A percentile compares a stretch with the other conserved stretches of the same genome.
These are phyloP conservation scores for Plasmodium yoelii DNA, from an alignment of 169 alveolate species.

Conservation along the genomic window DNA sequence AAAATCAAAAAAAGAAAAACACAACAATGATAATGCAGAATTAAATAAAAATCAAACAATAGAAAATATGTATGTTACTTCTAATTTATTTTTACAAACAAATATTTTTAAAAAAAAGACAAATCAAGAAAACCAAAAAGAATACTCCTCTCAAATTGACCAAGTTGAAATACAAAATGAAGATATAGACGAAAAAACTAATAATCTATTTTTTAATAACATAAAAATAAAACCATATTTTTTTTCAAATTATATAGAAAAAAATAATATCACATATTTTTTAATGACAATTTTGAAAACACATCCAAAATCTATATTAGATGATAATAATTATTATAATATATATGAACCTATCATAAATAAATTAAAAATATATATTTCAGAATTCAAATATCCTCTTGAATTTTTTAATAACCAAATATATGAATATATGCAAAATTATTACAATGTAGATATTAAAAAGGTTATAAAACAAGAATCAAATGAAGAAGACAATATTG, in stretches of 20 bases:
- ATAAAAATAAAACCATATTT: constrained; percentile 44
- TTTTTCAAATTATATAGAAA: constrained; percentile 46
- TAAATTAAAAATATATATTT: constrained; percentile 21
- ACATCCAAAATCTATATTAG: constrained; percentile 22
- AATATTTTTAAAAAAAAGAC: constrained; percentile 34
- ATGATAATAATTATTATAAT: constrained; percentile 28
- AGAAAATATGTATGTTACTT: constrained; percentile 40
- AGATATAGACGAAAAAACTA: background rate
- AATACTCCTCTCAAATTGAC: background rate
- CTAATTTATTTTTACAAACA: constrained; percentile 58
- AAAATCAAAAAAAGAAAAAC: constrained; percentile 8
- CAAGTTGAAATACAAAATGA: background rate
- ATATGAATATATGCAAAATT: constrained; percentile 20
- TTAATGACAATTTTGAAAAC: constrained; percentile 38
- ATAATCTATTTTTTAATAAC: constrained; percentile 6
- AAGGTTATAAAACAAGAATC: background rate
- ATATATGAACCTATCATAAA: constrained; percentile 11
- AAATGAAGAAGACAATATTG: background rate
- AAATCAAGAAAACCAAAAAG: background rate
- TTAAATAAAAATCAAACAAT: constrained; percentile 22
- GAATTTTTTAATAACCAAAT: constrained; percentile 22
- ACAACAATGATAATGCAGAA: background rate
- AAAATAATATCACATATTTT: constrained; percentile 35
- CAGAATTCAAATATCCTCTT: constrained; percentile 41
- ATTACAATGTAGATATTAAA: constrained; percentile 13